Conservation (phyloP, 257 asterid genomes). For the Lycium barbarum region DNA sequence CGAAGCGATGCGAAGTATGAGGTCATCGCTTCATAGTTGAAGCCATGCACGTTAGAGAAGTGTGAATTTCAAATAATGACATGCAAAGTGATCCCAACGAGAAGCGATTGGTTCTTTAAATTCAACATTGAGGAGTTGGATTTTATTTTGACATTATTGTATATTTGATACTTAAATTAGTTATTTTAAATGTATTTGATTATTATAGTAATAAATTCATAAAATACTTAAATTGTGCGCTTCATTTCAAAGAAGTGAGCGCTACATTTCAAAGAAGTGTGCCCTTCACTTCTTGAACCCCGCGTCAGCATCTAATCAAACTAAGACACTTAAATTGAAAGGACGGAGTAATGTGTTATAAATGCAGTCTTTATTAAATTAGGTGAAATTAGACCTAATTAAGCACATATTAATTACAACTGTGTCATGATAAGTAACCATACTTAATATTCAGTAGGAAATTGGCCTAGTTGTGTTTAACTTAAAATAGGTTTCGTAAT, state of each 20-base stretch:
- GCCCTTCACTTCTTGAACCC: not conserved
- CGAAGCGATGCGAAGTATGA: not conserved
- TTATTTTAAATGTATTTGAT: no score
- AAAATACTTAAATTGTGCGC: not conserved
- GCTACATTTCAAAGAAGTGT: not conserved
- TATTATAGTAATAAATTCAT: not conserved
- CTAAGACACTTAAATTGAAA: not conserved
- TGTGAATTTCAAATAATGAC: not conserved
- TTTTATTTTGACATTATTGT: not conserved
- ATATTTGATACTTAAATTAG: not conserved
- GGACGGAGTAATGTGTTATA: not conserved
- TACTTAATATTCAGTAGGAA: not conserved
- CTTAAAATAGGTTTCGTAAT: not conserved
- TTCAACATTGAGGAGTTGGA: not conserved
- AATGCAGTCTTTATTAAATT: not conserved
- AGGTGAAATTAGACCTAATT: not conserved
- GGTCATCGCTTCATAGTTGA: not conserved
- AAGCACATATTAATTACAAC: not conserved
- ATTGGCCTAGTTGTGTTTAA: not conserved
- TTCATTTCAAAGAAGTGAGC: constrained; percentile 14
- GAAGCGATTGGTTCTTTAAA: not conserved
- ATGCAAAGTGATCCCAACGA: not conserved
- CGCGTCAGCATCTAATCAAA: not conserved
- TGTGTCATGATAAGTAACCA: not conserved
- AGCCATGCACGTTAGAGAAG: not conserved